phyloP scores from a whole-genome alignment of 192 early-diverging fungal species.

The Coemansia sp. region DNA sequence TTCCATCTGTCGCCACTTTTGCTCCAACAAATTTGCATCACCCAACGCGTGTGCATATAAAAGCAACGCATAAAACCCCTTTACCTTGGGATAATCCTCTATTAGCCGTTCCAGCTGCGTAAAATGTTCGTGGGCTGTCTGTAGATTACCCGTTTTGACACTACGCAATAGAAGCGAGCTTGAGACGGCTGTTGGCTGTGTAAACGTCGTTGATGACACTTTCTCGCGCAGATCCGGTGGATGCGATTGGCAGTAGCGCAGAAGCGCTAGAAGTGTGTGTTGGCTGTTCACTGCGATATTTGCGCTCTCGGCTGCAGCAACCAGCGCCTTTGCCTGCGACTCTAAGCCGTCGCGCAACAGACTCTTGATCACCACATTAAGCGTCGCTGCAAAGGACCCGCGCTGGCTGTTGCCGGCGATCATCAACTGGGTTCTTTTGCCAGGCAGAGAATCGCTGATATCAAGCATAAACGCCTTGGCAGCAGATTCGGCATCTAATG shows the following conservation, averaged over 20 bases:
- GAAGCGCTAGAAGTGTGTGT: slow-evolving; percentile 19
- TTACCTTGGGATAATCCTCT: slow-evolving; percentile 16
- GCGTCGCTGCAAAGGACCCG: slow-evolving; percentile 20
- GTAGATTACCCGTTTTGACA: slow-evolving; percentile 11
- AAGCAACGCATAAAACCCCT: slow-evolving; percentile 33
- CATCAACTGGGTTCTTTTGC: background rate
- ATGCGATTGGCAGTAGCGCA: background rate
- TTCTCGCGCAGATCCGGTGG: background rate
- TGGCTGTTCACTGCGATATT: slow-evolving; percentile 8
- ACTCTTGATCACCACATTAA: slow-evolving; percentile 18
- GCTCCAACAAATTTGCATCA: slow-evolving; percentile 17
- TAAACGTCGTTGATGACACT: slow-evolving; percentile 1
- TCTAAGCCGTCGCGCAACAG: slow-evolving; percentile 22
- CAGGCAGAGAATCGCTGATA: background rate
- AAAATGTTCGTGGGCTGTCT: slow-evolving; percentile 13
- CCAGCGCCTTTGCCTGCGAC: slow-evolving; percentile 21
- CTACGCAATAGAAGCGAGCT: slow-evolving; percentile 15
- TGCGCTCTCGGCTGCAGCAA: slow-evolving; percentile 16
- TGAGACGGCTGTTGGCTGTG: slow-evolving; percentile 12
- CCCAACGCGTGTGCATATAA: slow-evolving; percentile 9
- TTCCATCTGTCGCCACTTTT: slow-evolving; percentile 40
- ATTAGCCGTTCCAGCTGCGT: slow-evolving; percentile 21
- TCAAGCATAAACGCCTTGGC: background rate
- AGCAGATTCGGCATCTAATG: background rate
- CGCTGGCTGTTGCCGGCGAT: slow-evolving; percentile 10